Evolutionary conservation across 176 grass and related monocot genomes (phyloP), one percentile per base, ranked within the genome.

Genomic region (Zizania latifolia): DNA sequence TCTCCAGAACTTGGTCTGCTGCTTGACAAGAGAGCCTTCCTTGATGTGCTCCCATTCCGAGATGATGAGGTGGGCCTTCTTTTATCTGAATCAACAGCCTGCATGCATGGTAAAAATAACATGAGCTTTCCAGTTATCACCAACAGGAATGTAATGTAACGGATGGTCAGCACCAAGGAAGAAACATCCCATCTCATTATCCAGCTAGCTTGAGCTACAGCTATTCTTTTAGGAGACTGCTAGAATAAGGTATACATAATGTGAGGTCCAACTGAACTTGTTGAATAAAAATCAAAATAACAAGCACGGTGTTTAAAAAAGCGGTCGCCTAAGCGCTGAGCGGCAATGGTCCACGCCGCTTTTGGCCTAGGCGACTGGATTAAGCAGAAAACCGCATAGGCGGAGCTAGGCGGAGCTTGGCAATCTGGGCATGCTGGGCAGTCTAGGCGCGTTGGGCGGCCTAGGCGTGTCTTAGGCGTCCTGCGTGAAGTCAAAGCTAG

Each of bases 1-100:
- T 89, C 91, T 76, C 81, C 82, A 72, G 88, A 94, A 78, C 51
- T 78, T 67, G 86, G 89, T 65, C 85, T 77, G 88, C 82, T 88
- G 59, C 85, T 88, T 19, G 92, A 94, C 24, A 85, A 71, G 43
- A 94, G 72, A 19, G 88, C 92, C 67, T 86, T 86, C 80, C 85
- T 88, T 35, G 92, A 90, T 0, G 85, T 88, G 85, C 85, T 90
- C 21, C 91, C 91, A 62, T 82, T 94, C 58, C 88, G 74, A 40
- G 91, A 88, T 65, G 91, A 88, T 65, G 91, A 87, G 58, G 82
- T 68, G 10, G 51, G 78, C 57, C 65, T 80, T 63, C 76, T 80
- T 80, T 82, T 86, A 74, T 90, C 83, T 3, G 77, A 87, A 78
- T 88, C 81, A 82, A 48, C 66, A 85, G 68, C 79, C 82, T 86